Conservation (phyloP, 768 basidiomycete species). For the Podaxis sp. region DNA sequence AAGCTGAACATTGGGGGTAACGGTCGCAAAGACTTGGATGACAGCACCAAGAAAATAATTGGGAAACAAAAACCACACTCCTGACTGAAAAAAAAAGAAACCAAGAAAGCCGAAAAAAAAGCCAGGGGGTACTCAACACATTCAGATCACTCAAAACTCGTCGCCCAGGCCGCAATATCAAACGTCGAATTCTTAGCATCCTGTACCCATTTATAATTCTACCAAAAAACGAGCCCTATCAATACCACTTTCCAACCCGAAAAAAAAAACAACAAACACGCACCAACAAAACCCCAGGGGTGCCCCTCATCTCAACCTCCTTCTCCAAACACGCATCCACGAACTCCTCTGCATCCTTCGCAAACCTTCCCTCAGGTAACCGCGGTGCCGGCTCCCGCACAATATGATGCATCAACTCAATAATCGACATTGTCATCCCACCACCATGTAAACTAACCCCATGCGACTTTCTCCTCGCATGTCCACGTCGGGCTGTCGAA, state of each 20-base stretch:
- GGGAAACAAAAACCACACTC: neutral
- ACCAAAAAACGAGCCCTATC: neutral
- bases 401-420: constrained; percentile 96
- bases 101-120: neutral
- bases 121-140: neutral
- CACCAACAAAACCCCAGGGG: constrained; percentile 84
- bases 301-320: constrained; percentile 76
- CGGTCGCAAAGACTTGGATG: neutral
- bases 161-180: constrained; percentile 6
- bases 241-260: neutral
- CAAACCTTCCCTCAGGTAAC: constrained; percentile 63
- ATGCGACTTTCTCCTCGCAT: constrained; percentile 47
- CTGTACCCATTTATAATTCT: constrained; percentile 8
- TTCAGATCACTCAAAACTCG: neutral
- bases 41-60: neutral
- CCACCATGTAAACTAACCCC: constrained; percentile 83
- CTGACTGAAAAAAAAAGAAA: neutral
- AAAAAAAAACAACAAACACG: constrained; percentile 21
- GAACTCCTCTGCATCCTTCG: constrained; percentile 73
- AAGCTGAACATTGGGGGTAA: neutral
- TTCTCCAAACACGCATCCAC: constrained; percentile 89
- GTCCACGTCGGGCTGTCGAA: constrained; percentile 17
- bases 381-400: constrained; percentile 96
- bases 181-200: constrained; percentile 6
- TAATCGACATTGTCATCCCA: constrained; percentile 95